Evolutionary conservation across 1,139 yeast species (phyloP).

Genomic region (Debaryomyces fabryi): DNA sequence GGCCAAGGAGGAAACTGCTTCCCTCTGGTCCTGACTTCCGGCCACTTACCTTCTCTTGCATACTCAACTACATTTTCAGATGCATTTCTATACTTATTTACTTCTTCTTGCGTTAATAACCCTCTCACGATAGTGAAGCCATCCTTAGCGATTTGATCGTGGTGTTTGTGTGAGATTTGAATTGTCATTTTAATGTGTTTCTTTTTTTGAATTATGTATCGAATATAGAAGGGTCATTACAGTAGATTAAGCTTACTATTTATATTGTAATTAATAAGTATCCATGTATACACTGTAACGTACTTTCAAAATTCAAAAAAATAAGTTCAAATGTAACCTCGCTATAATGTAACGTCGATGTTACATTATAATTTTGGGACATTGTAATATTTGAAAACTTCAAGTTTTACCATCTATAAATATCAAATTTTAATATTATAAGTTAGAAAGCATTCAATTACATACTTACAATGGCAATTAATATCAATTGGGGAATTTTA

Average conservation of each 20-base stretch:
- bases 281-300: background rate
- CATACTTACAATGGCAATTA: constrained; percentile 17
- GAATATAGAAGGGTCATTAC: background rate
- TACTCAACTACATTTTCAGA: constrained; percentile 45
- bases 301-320: background rate
- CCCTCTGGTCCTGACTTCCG: constrained; percentile 54
- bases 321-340: background rate
- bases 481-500: constrained; percentile 43
- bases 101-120: constrained; percentile 46
- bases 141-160: constrained; percentile 41
- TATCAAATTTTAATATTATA: background rate
- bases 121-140: constrained; percentile 50
- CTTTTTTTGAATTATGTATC: background rate
- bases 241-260: background rate
- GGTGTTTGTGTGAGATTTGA: constrained; percentile 17
- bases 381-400: background rate
- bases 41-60: constrained; percentile 57
- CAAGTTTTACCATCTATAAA: background rate
- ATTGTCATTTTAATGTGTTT: constrained; percentile 8
- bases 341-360: background rate
- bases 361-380: background rate
- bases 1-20: constrained; percentile 68
- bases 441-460: background rate
- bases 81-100: constrained; percentile 39
- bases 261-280: background rate